phyloP scores from a whole-genome alignment of 2,329 filamentous ascomycete genomes.

The Epichloe bromicola region DNA sequence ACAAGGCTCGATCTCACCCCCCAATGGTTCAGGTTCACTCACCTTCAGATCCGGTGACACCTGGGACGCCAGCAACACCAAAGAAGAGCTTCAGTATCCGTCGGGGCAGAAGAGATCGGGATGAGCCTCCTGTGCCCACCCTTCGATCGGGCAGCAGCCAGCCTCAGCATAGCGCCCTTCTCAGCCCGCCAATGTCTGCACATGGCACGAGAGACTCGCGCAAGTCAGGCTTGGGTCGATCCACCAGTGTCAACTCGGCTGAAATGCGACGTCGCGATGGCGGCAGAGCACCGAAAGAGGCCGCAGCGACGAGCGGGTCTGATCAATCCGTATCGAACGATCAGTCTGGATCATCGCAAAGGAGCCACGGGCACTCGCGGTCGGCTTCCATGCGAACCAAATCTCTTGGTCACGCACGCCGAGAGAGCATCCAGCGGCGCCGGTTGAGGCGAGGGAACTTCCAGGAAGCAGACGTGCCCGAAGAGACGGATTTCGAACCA shows the following conservation, averaged over 20 bases:
- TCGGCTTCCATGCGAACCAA: constrained; percentile 63
- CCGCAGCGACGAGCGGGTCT: constrained; percentile 64
- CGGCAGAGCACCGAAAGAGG: constrained; percentile 42
- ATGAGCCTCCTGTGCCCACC: constrained; percentile 34
- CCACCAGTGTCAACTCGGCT: constrained; percentile 82
- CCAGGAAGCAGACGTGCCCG: constrained; percentile 66
- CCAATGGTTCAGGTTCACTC: constrained; percentile 72
- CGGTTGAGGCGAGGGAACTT: constrained; percentile 61
- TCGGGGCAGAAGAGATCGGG: constrained; percentile 39
- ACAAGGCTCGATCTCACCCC: constrained; percentile 58
- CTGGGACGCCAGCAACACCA: constrained; percentile 37
- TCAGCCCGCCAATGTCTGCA: constrained; percentile 57
- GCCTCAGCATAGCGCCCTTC: constrained; percentile 63
- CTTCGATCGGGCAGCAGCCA: constrained; percentile 47
- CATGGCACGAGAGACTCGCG: constrained; percentile 43
- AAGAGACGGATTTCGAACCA: constrained; percentile 79
- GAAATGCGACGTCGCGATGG: constrained; percentile 57
- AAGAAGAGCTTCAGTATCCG: constrained; percentile 84
- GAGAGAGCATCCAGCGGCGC: constrained; percentile 84
- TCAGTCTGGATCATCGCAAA: constrained; percentile 36
- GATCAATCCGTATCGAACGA: constrained; percentile 55
- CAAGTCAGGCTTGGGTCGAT: constrained; percentile 62
- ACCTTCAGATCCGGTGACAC: constrained; percentile 42
- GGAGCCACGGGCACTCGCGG: constrained; percentile 37
- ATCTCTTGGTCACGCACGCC: constrained; percentile 75